Evolutionary conservation across 2,329 filamentous ascomycete species (phyloP), one percentile per base, ranked within the genome.

Genomic region (Fusarium buxicola): DNA sequence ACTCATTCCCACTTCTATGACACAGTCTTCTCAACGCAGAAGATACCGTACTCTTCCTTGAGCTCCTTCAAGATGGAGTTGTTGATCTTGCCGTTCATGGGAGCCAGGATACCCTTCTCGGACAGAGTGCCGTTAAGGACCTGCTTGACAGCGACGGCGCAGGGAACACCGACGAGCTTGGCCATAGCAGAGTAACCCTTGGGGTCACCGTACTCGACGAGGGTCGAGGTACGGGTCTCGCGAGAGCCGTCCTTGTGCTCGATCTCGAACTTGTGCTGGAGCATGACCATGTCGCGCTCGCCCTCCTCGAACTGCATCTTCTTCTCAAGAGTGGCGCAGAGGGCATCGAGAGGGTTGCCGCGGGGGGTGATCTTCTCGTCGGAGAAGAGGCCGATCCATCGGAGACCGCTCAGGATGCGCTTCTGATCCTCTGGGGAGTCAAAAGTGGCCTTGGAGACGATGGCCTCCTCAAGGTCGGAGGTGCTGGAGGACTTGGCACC

Each of bases 161-260:
- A 80, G 6, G 91, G 90, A 5, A 93, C 83, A 73, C 92, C 92
- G 52, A 96, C 92, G 38, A 92, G 78, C 77, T 89, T 90, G 40
- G 91, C 92, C 92, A 97, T 96, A 68, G 91, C 87, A 5, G 85
- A 89, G 81, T 94, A 96, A 30, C 90, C 91, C 67, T 86, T 84
- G 55, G 90, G 89, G 72, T 88, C 88, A 75, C 92, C 93, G 77
- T 96, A 94, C 75, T 96, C 92, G 73, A 82, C 84, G 13, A 97
- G 86, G 1, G 93, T 97, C 36, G 89, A 92, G 21, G 91, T 94
- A 63, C 89, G 84, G 39, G 88, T 92, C 81, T 96, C 88, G 76
- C 85, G 86, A 90, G 78, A 89, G 88, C 91, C 68, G 96, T 92
- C 69, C 52, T 69, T 68, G 60, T 69, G 59, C 53, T 68, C 53